Evolutionary conservation across 164 flowering plant species (phyloP).

Genomic region (Echeveria elegans): DNA sequence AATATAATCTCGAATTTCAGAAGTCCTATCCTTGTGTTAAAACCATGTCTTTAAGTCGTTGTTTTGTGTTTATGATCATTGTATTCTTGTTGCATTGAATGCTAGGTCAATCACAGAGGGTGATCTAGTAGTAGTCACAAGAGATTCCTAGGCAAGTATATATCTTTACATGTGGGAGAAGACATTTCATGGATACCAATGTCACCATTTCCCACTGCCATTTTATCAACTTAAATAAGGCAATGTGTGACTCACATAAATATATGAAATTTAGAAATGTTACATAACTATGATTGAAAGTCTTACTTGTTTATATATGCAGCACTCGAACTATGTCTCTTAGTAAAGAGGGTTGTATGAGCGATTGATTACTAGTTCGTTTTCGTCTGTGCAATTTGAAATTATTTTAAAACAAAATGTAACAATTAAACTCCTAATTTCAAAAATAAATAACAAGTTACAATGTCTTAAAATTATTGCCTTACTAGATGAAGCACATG

Average conservation of each 20-base stretch:
- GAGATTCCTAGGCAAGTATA: background rate
- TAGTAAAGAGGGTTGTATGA: too few species aligned
- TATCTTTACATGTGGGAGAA: background rate
- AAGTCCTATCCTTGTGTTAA: background rate
- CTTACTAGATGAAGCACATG: too few species aligned
- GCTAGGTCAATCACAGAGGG: background rate
- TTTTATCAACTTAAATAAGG: background rate
- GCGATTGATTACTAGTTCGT: too few species aligned
- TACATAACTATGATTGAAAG: too few species aligned
- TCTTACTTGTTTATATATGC: too few species aligned
- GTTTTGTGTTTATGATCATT: background rate
- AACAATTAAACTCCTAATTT: too few species aligned
- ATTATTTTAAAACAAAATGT: too few species aligned
- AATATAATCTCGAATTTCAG: background rate
- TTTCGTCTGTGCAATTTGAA: too few species aligned
- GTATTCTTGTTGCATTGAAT: background rate
- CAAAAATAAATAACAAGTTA: too few species aligned
- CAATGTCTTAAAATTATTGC: too few species aligned
- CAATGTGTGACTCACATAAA: background rate
- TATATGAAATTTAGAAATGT: too few species aligned
- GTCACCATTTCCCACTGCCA: background rate
- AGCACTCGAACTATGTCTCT: too few species aligned
- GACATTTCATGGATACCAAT: constrained; percentile 1
- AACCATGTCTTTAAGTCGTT: background rate
- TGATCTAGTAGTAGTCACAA: background rate